Base-by-base conservation (phyloP, 2,329 filamentous ascomycete genomes). In the Sarocladium strictum region DNA sequence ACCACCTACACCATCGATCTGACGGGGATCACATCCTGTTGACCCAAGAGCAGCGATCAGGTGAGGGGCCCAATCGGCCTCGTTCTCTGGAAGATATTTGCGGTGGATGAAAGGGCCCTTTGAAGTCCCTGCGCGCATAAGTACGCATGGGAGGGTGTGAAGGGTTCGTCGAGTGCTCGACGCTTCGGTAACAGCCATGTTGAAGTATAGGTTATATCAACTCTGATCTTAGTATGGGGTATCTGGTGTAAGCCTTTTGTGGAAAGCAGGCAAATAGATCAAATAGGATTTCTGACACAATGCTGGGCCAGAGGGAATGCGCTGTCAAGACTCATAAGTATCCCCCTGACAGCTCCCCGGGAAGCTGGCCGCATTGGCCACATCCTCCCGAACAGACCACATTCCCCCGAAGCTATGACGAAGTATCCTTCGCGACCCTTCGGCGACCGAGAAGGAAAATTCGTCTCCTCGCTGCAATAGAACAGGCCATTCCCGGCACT, bases 111-210 rank as follows among this genome's bases (percentile, higher is more conserved):
- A 78, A 3, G 86, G 70, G 14, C 79, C 83, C 56, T 82, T 79
- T 3, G 82, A 85, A 5, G 83, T 86, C 3, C 84, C 83, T 21
- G 81, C 81, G 23, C 83, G 76, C 68, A 85, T 84, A 60, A 84
- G 82, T 17, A 80, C 75, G 10, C 80, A 80, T 3, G 73, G 73
- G 2, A 80, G 58, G 10, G 58, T 56, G 27, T 62, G 59, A 5
- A 63, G 60, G 3, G 65, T 55, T 24, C 23, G 33, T 24, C 17
- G 32, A 15, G 29, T 24, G 47, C 29, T 35, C 19, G 21, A 17
- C 19, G 24, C 19, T 29, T 54, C 29, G 15, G 52, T 23, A 43
- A 29, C 53, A 21, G 43, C 43, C 55, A 57, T 58, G 43, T 50
- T 54, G 54, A 26, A 10, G 17, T n/a, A 47, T 47, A 9, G 26